These are phyloP conservation scores for Leccinum truebloodii DNA, from an alignment of 768 basidiomycete species.

Conservation along the genomic window DNA sequence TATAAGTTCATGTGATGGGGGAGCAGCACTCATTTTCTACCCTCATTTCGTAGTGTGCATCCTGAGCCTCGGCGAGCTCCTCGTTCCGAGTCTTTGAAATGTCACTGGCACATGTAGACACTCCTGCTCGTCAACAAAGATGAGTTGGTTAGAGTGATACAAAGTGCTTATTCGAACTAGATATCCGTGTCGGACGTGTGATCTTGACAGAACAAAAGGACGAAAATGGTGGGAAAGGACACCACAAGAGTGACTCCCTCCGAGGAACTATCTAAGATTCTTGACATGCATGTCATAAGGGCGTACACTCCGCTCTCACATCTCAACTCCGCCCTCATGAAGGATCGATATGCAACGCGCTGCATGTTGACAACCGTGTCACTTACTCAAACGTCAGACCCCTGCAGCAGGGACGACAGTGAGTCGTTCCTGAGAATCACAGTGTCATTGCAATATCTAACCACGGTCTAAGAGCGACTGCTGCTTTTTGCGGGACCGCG, in stretches of 20 bases:
- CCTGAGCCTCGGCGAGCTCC: no score
- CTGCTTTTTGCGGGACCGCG: constrained; percentile 18
- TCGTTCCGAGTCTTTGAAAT: no score
- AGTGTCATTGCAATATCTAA: background rate
- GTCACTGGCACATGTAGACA: no score
- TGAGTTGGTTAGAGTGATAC: background rate
- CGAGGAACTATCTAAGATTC: background rate
- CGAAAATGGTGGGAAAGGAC: no score
- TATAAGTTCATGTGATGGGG: background rate
- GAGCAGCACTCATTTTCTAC: background rate
- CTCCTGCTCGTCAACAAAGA: background rate
- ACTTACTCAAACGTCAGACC: background rate
- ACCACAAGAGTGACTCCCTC: background rate
- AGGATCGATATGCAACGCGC: background rate
- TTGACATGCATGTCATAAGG: background rate
- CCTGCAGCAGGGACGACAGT: constrained; percentile 3
- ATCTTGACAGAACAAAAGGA: background rate
- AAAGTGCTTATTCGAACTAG: background rate
- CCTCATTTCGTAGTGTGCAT: no score
- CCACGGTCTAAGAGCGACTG: background rate
- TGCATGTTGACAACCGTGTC: background rate
- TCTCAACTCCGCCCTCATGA: background rate
- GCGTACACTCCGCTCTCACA: background rate
- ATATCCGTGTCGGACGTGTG: background rate
- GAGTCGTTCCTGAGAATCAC: constrained; percentile 23